Evolutionary conservation across 1,284 basidiomycete genomes (phyloP).

Genomic region (Malassezia sympodialis): DNA sequence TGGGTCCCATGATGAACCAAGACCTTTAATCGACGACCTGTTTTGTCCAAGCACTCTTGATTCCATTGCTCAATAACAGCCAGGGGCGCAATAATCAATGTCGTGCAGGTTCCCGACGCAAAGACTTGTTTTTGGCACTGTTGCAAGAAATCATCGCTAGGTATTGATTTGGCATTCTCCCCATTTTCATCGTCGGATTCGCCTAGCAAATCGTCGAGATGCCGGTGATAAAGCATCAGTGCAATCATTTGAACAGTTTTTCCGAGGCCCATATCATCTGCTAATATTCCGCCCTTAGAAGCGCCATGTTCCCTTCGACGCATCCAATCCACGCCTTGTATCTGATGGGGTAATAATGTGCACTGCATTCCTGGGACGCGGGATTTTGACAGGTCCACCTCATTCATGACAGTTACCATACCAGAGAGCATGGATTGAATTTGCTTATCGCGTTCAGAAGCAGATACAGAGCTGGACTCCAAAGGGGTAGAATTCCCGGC

Average conservation of each 20-base stretch:
- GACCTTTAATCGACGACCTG: conserved; percentile 45
- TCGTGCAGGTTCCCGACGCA: conserved; percentile 17
- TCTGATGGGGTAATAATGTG: conserved; percentile 71
- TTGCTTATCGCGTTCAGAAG: conserved; percentile 32
- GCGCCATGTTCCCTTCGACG: conserved; percentile 63
- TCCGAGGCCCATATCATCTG: conserved; percentile 59
- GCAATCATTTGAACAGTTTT: conserved; percentile 87
- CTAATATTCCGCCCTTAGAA: conserved; percentile 73
- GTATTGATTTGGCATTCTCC: not conserved
- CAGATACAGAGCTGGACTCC: conserved; percentile 15
- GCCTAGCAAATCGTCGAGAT: not conserved
- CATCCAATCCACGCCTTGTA: conserved; percentile 80
- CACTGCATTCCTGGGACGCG: conserved; percentile 52
- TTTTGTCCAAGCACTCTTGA: conserved; percentile 70
- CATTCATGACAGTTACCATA: conserved; percentile 29
- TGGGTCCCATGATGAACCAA: conserved; percentile 38
- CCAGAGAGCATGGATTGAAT: conserved; percentile 27
- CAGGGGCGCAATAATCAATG: conserved; percentile 47
- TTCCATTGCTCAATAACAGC: conserved; percentile 87
- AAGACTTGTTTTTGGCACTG: conserved; percentile 6
- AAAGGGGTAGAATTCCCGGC: conserved; percentile 1
- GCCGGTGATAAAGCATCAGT: conserved; percentile 56
- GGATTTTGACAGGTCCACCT: conserved; percentile 19
- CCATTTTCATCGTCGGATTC: not conserved
- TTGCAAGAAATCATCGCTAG: not conserved